phyloP scores from a whole-genome alignment of 2,329 filamentous ascomycete genomes.

The Fusarium pilosicola region DNA sequence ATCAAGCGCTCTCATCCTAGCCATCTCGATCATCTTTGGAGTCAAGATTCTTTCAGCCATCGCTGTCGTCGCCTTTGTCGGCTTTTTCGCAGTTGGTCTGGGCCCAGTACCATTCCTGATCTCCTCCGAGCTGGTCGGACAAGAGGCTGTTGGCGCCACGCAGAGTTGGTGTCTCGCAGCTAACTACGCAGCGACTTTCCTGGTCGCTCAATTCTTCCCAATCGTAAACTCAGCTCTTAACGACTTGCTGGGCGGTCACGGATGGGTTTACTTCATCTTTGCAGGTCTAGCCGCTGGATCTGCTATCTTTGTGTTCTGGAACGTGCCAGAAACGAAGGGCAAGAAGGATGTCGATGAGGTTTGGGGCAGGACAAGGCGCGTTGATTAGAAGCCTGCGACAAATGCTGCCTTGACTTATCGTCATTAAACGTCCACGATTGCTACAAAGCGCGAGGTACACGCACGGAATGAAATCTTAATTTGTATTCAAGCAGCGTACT shows the following conservation, averaged over 20 bases:
- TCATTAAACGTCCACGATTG: not conserved
- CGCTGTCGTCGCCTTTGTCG: constrained; percentile 85
- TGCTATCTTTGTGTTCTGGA: constrained; percentile 75
- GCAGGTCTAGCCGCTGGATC: constrained; percentile 75
- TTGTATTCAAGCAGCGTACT: constrained; percentile 8
- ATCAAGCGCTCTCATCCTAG: constrained; percentile 77
- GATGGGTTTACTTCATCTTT: constrained; percentile 94
- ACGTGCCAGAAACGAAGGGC: constrained; percentile 88
- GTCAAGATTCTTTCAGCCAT: constrained; percentile 81
- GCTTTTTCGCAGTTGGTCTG: constrained; percentile 87
- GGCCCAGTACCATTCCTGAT: constrained; percentile 96
- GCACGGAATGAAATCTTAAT: not conserved
- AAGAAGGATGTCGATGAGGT: constrained; percentile 88
- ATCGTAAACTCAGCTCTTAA: constrained; percentile 81
- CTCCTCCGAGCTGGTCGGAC: constrained; percentile 87
- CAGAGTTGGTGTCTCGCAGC: constrained; percentile 89
- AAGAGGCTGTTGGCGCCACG: constrained; percentile 89
- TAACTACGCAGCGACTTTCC: constrained; percentile 90
- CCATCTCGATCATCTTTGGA: constrained; percentile 79
- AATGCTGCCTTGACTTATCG: not conserved
- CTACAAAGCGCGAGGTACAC: not conserved
- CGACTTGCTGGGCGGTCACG: constrained; percentile 69
- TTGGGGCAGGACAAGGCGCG: constrained; percentile 76
- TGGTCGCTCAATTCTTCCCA: constrained; percentile 96
- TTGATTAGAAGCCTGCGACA: constrained; percentile 53